Base-by-base conservation (phyloP, 2,329 filamentous ascomycete genomes). In the Microsporum canis region DNA sequence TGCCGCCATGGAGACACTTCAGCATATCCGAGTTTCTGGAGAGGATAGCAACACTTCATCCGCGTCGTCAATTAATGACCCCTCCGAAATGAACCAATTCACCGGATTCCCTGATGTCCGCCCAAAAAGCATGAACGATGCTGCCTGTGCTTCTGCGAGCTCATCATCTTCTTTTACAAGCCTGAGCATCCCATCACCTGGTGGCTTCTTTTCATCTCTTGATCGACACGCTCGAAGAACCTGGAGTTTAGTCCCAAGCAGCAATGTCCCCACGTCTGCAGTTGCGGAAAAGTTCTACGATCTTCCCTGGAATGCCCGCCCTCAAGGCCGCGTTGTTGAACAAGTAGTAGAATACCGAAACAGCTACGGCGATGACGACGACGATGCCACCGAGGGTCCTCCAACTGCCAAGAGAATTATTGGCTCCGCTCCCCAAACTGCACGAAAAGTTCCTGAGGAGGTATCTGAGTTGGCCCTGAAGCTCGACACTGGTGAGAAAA, bases 231-330 rank as follows among this genome's bases (percentile, higher is more conserved):
- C 87, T 41, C 84, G 91, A 59, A 85, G 86, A 69, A 94, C 91
- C 10, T 97, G 92, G 92, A 85, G 89, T 68, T 77, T 86, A 63
- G 79, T 81, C 8, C 76, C 76, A 33, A 76, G 73, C 66, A 79
- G 80, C 23, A 80, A 81, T 10, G 80, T 83, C 5, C 91, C 91
- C 1, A 92, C 89, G 0, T 96, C 92, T 1, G 89, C 90, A 34
- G 91, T 88, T n/a, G 92, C 92, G 7, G 89, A 96, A 71, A 84
- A 88, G 64, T 97, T 96, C 69, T 97, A 97, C 76, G 86, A 87
- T 64, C 82, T 87, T 33, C 91, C 91, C 2, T 96, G 91, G 87
- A 81, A 79, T 65, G 75, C 75, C 27, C 71, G 78, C 58, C 64
- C 75, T 55, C 73, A 75, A 36, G 53, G 59, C 14, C 71, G 76